These are phyloP conservation scores for Cyanidiococcus yangmingshanensis DNA, from an alignment of 23 red algal genomes.

Conservation along the genomic window DNA sequence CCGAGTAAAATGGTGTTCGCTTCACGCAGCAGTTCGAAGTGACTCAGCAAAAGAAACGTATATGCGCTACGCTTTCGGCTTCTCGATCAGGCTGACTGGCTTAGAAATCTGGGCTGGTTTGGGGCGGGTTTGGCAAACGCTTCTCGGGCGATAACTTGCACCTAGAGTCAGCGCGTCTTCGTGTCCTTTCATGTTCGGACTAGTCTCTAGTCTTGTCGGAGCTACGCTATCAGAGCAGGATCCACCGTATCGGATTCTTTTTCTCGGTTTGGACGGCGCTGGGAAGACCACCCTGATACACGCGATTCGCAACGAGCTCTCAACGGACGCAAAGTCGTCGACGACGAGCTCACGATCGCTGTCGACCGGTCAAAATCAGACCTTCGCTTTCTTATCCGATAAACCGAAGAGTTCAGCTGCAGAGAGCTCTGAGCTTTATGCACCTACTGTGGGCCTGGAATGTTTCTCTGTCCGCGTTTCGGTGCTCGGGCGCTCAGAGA, in stretches of 20 bases:
- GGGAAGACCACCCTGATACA: not conserved
- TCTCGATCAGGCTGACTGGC: too few relatives aligned
- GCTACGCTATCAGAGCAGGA: not conserved
- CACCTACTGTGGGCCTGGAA: slow-evolving; percentile 76
- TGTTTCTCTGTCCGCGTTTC: slow-evolving; percentile 36
- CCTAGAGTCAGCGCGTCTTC: too few relatives aligned
- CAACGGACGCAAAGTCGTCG: not conserved
- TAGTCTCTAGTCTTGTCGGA: not conserved
- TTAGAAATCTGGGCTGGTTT: too few relatives aligned
- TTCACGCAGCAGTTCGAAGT: too few relatives aligned
- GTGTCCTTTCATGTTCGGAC: slow-evolving; percentile 20
- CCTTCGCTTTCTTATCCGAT: too few relatives aligned
- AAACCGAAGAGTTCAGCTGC: not conserved
- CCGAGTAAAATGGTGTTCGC: too few relatives aligned
- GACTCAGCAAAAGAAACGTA: too few relatives aligned
- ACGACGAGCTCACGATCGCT: too few relatives aligned
- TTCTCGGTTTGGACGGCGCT: not conserved
- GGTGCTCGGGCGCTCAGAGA: not conserved
- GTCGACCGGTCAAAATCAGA: too few relatives aligned
- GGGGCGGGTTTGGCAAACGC: too few relatives aligned
- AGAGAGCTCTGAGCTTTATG: not conserved
- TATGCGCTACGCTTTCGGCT: too few relatives aligned
- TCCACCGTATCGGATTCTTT: not conserved
- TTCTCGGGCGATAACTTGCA: too few relatives aligned
- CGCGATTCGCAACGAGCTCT: not conserved